A percentile compares a stretch with the other conserved stretches of the same genome.
phyloP scores from a whole-genome alignment of 257 asterid genomes.

The Solanum habrochaites region DNA sequence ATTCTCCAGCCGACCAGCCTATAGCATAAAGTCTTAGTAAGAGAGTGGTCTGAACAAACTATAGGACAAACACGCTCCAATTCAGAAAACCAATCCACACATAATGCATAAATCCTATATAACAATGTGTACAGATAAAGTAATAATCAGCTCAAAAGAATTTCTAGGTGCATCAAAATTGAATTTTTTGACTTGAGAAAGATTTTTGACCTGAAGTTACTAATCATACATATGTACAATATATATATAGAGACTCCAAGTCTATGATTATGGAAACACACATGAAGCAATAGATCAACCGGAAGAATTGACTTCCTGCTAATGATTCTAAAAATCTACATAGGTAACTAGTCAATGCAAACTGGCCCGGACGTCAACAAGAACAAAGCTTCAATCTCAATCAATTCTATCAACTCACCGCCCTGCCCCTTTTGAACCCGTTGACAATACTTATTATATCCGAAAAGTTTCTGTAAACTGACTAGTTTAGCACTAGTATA shows the following conservation, averaged over 20 bases:
- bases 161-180: background rate
- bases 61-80: background rate
- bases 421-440: background rate
- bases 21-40: background rate
- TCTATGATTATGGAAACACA: background rate
- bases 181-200: background rate
- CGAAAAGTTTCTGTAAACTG: background rate
- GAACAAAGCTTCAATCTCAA: background rate
- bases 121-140: background rate
- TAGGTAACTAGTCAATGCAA: background rate
- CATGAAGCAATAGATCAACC: background rate
- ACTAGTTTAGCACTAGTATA: background rate
- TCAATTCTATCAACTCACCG: background rate
- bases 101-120: background rate
- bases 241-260: background rate
- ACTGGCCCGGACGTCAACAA: background rate
- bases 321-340: background rate
- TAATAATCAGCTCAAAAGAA: background rate
- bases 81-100: background rate
- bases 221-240: background rate
- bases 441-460: background rate
- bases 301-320: background rate
- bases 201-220: background rate
- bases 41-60: background rate
- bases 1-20: conserved; percentile 96